These are phyloP conservation scores for Chaetomiaceae sp. DNA, from an alignment of 2,329 filamentous ascomycete species.

Conservation along the genomic window DNA sequence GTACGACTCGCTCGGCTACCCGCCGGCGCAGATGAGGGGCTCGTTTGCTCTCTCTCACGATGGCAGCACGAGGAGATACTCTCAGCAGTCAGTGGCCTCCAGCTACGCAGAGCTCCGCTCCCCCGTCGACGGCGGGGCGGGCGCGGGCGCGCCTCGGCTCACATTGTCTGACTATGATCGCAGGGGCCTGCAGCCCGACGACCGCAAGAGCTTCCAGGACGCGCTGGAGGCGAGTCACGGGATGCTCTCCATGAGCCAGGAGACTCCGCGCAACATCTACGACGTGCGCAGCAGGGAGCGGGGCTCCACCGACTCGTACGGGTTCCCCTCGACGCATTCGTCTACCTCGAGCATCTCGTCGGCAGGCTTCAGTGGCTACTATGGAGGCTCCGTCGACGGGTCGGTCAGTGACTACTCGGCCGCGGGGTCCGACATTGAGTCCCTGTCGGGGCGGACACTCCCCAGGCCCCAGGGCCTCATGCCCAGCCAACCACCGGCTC, in stretches of 20 bases:
- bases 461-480: conserved; percentile 67
- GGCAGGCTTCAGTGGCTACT: conserved; percentile 77
- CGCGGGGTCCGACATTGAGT: conserved; percentile 80
- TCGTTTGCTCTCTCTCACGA: conserved; percentile 55
- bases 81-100: conserved; percentile 65
- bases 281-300: conserved; percentile 60
- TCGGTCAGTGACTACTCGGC: conserved; percentile 93
- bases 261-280: conserved; percentile 88
- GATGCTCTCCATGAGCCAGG: conserved; percentile 94
- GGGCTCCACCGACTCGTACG: conserved; percentile 80
- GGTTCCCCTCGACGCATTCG: conserved; percentile 81
- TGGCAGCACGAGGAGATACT: conserved; percentile 62
- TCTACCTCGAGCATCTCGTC: conserved; percentile 85
- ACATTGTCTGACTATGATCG: conserved; percentile 60
- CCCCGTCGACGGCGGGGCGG: conserved; percentile 29
- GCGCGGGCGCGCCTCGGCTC: conserved; percentile 48
- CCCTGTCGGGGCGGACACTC: conserved; percentile 73
- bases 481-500: conserved; percentile 68
- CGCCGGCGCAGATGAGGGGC: conserved; percentile 58
- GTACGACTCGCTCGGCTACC: conserved; percentile 75
- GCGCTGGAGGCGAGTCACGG: conserved; percentile 88
- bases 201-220: conserved; percentile 59
- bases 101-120: conserved; percentile 33
- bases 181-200: conserved; percentile 29
- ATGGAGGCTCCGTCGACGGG: conserved; percentile 77